Base-by-base conservation (phyloP, 495 filamentous ascomycete species). In the Aspergillus hancockii region DNA sequence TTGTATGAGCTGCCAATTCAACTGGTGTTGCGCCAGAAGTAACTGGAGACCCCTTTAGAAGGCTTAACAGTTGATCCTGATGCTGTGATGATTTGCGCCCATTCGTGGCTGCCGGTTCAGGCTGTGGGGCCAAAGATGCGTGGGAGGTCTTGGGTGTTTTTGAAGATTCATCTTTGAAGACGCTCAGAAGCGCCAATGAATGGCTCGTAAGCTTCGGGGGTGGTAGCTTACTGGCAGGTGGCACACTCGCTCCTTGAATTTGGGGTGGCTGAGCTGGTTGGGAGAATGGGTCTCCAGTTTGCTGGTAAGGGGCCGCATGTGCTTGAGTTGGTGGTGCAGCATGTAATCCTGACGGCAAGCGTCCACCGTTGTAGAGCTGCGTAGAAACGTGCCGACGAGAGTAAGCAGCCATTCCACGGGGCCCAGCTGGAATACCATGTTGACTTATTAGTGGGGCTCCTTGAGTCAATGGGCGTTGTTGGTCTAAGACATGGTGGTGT, bases 181-280 rank as follows among this genome's bases (percentile, higher is more conserved):
- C 78, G 65, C 81, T 86, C 46, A 91, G 70, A 7, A 91, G 68
- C 28, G 84, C 79, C 53, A 85, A 73, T 5, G 85, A 83, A 66
- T 91, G 88, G 40, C 75, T 80, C 9, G 74, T 88, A 40, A 91
- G 77, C 63, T 87, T 84, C 8, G 85, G 87, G 38, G 81, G 73
- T 12, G 82, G 84, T 23, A 84, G 64, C 50, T 83, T 81, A 65
- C 77, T 83, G 38, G 86, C 81, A 60, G 82, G 75, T 32, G 85
- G 83, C 45, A 84, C 72, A 49, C 71, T 67, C 28, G 80, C 71
- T 36, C 79, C 74, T 63, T 78, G 73, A 22, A 69, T 64, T 40
- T 76, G 76, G 45, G 69, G 61, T 38, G 64, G 66, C 34, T 72
- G 72, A 28, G 72, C 66, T 31, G 75, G 73, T 21, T 78, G 76